Conservation (phyloP, 148 eudicot genomes). For the Spergularia bocconei region DNA sequence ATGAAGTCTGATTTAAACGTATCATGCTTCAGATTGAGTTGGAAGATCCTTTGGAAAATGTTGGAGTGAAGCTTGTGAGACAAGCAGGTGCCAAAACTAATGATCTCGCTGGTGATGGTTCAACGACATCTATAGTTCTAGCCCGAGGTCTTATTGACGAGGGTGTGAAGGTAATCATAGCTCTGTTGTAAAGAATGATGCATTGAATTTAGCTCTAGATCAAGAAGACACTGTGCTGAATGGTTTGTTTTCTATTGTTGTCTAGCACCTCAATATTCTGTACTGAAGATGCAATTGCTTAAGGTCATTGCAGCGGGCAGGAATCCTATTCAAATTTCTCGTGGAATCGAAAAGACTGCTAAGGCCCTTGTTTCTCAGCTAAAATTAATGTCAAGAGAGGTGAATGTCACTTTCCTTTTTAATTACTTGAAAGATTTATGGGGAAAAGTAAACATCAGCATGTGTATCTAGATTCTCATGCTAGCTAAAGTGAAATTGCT, state of each 20-base stretch:
- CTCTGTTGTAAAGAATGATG: constrained; percentile 1
- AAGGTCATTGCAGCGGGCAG: constrained; percentile 90
- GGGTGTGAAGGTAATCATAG: constrained; percentile 69
- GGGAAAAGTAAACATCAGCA: too few relatives aligned
- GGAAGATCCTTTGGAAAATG: constrained; percentile 81
- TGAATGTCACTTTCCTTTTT: constrained; percentile 9
- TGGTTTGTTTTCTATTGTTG: constrained; percentile 11
- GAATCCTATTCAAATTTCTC: constrained; percentile 75
- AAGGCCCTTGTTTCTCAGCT: constrained; percentile 71
- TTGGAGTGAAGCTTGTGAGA: constrained; percentile 88
- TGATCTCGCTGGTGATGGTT: constrained; percentile 94
- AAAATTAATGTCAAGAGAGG: constrained; percentile 81
- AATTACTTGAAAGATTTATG: too few relatives aligned
- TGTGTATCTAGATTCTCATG: background rate
- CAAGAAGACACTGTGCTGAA: constrained; percentile 2
- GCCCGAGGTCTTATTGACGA: constrained; percentile 83
- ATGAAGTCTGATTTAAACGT: background rate
- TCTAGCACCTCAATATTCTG: constrained; percentile 27
- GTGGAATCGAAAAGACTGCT: constrained; percentile 85
- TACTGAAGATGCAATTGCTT: constrained; percentile 35
- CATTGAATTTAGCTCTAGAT: background rate
- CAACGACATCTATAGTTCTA: constrained; percentile 83
- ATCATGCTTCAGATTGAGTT: constrained; percentile 60
- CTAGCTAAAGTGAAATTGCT: constrained; percentile 6
- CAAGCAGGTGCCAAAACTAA: constrained; percentile 96